Conservation (phyloP, 2,329 filamentous ascomycete genomes). For the Aspergillus sp. region DNA sequence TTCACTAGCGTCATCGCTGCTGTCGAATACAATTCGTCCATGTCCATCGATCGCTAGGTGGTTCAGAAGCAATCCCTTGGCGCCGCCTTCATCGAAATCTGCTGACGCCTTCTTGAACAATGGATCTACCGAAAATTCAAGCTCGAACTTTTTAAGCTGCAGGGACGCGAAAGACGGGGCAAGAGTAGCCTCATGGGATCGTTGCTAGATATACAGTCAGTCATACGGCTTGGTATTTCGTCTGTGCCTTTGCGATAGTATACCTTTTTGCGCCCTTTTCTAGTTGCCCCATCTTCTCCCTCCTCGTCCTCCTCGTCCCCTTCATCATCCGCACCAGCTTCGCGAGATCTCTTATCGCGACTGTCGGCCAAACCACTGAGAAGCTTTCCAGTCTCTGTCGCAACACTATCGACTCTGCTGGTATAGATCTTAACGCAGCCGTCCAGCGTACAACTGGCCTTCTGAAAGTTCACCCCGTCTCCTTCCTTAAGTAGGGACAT, state of each 20-base stretch:
- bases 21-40: constrained; percentile 95
- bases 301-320: constrained; percentile 63
- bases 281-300: constrained; percentile 41
- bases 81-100: constrained; percentile 96
- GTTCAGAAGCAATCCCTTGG: constrained; percentile 90
- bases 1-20: constrained; percentile 76
- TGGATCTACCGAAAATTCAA: constrained; percentile 94
- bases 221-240: constrained; percentile 7
- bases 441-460: constrained; percentile 93
- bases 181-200: constrained; percentile 88
- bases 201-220: constrained; percentile 46
- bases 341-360: constrained; percentile 64
- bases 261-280: constrained; percentile 68
- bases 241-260: not conserved
- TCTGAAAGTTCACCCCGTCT: constrained; percentile 96
- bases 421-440: constrained; percentile 99
- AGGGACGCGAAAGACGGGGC: constrained; percentile 82
- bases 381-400: constrained; percentile 92
- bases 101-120: constrained; percentile 99
- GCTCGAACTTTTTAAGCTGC: constrained; percentile 93
- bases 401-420: constrained; percentile 94
- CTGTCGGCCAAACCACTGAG: constrained; percentile 84
- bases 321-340: constrained; percentile 56
- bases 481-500: constrained; percentile 97
- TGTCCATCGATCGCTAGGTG: constrained; percentile 92